phyloP scores from a whole-genome alignment of 495 filamentous ascomycete genomes.

The Bacidia rubella region DNA sequence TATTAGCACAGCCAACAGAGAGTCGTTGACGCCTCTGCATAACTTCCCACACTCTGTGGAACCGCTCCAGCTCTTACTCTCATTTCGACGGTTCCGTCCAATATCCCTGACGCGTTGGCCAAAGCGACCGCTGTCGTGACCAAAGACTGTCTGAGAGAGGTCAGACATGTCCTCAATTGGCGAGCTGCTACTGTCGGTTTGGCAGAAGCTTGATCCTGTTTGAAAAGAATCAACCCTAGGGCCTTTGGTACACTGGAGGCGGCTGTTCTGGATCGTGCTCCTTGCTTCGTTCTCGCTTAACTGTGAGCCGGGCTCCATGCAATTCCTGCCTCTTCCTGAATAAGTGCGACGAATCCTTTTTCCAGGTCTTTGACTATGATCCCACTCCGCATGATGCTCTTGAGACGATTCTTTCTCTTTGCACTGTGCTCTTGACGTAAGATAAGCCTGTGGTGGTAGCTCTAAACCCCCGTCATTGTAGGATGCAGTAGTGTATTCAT shows the following conservation, averaged over 20 bases:
- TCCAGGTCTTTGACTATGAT: slow-evolving; percentile 7
- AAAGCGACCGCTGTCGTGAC: neutral
- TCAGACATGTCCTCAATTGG: neutral
- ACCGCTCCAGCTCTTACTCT: slow-evolving; percentile 8
- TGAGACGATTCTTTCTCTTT: neutral
- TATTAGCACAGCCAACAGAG: slow-evolving; percentile 1
- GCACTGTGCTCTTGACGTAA: neutral
- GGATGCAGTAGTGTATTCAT: slow-evolving; percentile 6
- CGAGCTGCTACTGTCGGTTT: neutral
- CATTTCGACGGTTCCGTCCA: neutral
- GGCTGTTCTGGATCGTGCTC: neutral
- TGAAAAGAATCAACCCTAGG: neutral
- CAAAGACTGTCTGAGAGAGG: neutral
- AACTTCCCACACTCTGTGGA: slow-evolving; percentile 4
- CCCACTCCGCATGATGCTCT: slow-evolving; percentile 20
- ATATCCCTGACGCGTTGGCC: neutral
- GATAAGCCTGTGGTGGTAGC: neutral
- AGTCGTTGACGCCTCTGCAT: neutral
- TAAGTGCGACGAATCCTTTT: slow-evolving; percentile 25
- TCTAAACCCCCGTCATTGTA: neutral
- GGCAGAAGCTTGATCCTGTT: neutral
- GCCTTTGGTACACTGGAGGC: neutral
- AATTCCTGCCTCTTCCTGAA: slow-evolving; percentile 13
- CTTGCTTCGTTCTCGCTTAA: neutral
- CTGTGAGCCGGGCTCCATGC: neutral